Evolutionary conservation across 2,329 filamentous ascomycete genomes (phyloP), one percentile per base, ranked within the genome.

Genomic region (Colletotrichum truncatum): DNA sequence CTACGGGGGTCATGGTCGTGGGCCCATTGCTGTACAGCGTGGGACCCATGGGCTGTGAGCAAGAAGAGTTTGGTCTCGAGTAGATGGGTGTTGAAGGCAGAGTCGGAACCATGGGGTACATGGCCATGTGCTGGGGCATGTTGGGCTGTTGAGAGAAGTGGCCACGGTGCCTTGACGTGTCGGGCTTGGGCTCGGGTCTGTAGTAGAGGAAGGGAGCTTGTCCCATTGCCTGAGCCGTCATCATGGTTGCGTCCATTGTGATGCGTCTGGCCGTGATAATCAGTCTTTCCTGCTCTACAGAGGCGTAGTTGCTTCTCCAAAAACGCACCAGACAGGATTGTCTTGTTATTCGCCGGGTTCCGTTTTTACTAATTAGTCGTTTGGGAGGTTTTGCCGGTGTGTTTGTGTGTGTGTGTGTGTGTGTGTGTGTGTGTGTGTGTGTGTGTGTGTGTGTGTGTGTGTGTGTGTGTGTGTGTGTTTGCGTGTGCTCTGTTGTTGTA

Each of bases 121-220:
- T 81, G 68, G 78, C 78, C 74, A 82, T 80, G 71, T 81, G 85
- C 63, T 86, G 84, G 43, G 81, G 80, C 49, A 66, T 56, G 58
- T 18, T 63, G 34, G 63, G 58, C 45, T 66, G 86, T 67, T 88
- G 86, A 69, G 81, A 79, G 83, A 93, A 94, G 80, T 93, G 90
- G 58, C 89, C 89, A 80, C 94, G 91, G 75, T 92, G 91, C 74
- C 90, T 86, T 11, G 62, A 65, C 73, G 86, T 86, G 76, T 94
- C 91, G 68, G 88, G 84, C 77, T 88, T 89, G 69, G 90, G 85
- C 72, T 96, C 92, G 70, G 91, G 89, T 73, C 89, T 91, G 84
- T 95, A 97, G 85, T 94, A 96, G 86, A 92, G 94, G 84, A 94
- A 97, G 64, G 92, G 84, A 70, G 90, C 87, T 80, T 92, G 91